phyloP scores from a whole-genome alignment of 495 filamentous ascomycete genomes.

The Penicillium canescens region DNA sequence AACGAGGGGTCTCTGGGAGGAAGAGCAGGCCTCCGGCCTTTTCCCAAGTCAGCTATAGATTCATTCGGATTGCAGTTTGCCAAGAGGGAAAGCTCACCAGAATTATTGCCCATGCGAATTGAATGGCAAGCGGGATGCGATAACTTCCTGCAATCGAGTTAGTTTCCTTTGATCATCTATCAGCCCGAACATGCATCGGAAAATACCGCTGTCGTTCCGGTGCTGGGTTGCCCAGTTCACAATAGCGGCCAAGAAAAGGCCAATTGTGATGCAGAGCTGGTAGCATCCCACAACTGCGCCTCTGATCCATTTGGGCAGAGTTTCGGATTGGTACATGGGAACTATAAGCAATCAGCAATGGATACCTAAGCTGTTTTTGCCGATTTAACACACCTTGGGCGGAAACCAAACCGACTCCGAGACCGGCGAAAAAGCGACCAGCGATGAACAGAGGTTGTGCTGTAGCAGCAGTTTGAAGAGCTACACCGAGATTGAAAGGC shows the following conservation, averaged over 20 bases:
- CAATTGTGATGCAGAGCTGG: conserved; percentile 70
- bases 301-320: conserved; percentile 58
- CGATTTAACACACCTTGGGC: conserved; percentile 34
- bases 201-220: conserved; percentile 48
- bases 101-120: conserved; percentile 66
- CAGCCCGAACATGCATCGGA: conserved; percentile 24
- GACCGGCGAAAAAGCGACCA: conserved; percentile 68
- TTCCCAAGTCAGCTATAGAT: conserved; percentile 38
- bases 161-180: conserved; percentile 67
- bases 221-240: conserved; percentile 66
- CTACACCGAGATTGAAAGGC: conserved; percentile 59
- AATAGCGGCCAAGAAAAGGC: conserved; percentile 68
- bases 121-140: conserved; percentile 66
- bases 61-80: neutral
- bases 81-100: conserved; percentile 24
- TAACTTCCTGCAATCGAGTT: conserved; percentile 29
- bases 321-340: conserved; percentile 70
- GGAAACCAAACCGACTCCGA: conserved; percentile 73
- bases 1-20: conserved; percentile 74
- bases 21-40: conserved; percentile 68
- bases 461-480: conserved; percentile 56
- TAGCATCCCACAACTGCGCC: conserved; percentile 66
- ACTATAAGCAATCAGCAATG: conserved; percentile 34
- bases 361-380: too few species aligned
- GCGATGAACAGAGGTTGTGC: conserved; percentile 55